Conservation (phyloP, 108 stramenopile genomes). For the Aurantiochytrium sp. region DNA sequence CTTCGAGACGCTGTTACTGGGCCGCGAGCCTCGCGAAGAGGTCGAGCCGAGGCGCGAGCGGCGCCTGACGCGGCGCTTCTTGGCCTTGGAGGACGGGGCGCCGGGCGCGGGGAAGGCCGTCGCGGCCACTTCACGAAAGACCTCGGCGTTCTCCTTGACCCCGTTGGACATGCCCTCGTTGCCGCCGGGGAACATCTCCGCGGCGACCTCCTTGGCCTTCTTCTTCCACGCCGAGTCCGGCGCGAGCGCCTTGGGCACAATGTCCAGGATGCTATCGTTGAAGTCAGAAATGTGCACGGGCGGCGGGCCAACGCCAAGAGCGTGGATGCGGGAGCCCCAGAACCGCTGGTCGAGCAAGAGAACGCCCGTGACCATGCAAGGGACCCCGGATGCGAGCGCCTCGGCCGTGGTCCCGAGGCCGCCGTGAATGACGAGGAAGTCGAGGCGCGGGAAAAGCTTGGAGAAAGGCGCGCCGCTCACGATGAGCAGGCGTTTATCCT, state of each 20-base stretch:
- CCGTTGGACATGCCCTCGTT: background rate
- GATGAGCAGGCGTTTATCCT: background rate
- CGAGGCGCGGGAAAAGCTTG: background rate
- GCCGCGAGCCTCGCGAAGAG: too few species aligned
- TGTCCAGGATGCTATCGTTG: background rate
- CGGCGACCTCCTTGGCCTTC: background rate
- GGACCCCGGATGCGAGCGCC: background rate
- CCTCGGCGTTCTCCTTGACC: background rate
- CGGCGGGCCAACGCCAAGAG: conserved; percentile 22
- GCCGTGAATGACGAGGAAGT: conserved; percentile 10
- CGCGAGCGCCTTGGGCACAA: background rate
- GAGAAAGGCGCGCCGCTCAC: background rate
- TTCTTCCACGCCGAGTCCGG: background rate
- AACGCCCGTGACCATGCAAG: conserved; percentile 30
- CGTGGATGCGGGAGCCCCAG: background rate
- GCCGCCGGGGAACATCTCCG: background rate
- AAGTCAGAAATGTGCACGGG: conserved; percentile 25
- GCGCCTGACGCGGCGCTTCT: too few species aligned
- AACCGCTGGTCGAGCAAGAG: conserved; percentile 23
- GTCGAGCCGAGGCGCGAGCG: too few species aligned
- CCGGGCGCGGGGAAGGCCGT: background rate
- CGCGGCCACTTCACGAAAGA: background rate
- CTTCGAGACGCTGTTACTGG: too few species aligned
- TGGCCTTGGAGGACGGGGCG: too few species aligned
- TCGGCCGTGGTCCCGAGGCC: conserved; percentile 6